These are phyloP conservation scores for Neopestalotiopsis clavispora DNA, from an alignment of 2,329 filamentous ascomycete species.

Conservation along the genomic window DNA sequence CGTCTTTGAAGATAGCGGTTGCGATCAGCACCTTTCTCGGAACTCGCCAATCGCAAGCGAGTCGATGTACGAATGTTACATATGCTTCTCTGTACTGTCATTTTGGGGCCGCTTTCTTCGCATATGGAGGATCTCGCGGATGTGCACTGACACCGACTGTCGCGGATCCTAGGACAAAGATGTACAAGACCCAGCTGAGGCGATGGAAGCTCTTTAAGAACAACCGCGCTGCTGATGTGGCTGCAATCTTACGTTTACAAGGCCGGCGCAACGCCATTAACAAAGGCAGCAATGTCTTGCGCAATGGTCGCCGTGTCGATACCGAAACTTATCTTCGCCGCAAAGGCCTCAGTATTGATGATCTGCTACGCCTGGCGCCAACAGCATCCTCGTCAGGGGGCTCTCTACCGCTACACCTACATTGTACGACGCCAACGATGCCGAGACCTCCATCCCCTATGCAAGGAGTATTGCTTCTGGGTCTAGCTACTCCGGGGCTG, in stretches of 20 bases:
- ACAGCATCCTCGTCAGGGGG: constrained; percentile 19
- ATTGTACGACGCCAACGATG: constrained; percentile 28
- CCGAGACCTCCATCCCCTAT: constrained; percentile 23
- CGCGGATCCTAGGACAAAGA: constrained; percentile 28
- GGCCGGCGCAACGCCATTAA: constrained; percentile 31
- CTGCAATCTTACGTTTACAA: constrained; percentile 32
- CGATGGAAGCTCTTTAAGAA: constrained; percentile 39
- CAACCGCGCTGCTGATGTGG: constrained; percentile 34
- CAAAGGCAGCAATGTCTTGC: constrained; percentile 32
- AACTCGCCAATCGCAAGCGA: constrained; percentile 5
- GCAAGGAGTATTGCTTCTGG: constrained; percentile 20
- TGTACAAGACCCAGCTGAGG: constrained; percentile 38
- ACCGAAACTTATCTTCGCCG: constrained; percentile 33
- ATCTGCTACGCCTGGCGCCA: constrained; percentile 29
- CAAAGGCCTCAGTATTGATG: constrained; percentile 31
- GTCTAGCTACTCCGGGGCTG: constrained; percentile 25
- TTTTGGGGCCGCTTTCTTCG: neutral
- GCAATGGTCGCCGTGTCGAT: constrained; percentile 33
- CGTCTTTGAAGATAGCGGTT: neutral
- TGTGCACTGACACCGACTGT: neutral
- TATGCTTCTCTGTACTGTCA: neutral
- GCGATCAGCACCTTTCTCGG: constrained; percentile 19
- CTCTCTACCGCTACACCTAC: constrained; percentile 31
- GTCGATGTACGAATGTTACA: neutral
- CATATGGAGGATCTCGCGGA: neutral